These are phyloP conservation scores for Russula lepida DNA, from an alignment of 768 basidiomycete genomes.

Conservation along the genomic window DNA sequence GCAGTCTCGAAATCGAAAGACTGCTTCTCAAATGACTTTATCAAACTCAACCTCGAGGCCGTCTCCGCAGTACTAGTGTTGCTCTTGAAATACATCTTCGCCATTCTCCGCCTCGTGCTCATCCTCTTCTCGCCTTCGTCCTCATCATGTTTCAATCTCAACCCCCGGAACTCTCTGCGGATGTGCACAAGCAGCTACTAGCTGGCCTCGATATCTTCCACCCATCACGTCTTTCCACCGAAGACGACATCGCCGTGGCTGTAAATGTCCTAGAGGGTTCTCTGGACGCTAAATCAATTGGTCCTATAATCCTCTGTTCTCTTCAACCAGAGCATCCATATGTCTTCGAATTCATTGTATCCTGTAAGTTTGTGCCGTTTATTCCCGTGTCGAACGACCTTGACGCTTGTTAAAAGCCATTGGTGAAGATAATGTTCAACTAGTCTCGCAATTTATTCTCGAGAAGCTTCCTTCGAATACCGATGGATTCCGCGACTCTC, in stretches of 20 bases:
- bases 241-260: slow-evolving; percentile 2
- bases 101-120: neutral
- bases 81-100: neutral
- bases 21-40: neutral
- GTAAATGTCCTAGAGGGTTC: slow-evolving; percentile 4
- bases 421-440: neutral
- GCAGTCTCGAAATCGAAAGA: too few species aligned
- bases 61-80: slow-evolving; percentile 6
- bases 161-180: neutral
- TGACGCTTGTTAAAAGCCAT: slow-evolving; percentile 4
- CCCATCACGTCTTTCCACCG: neutral
- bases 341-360: slow-evolving; percentile 11
- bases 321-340: neutral
- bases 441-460: neutral
- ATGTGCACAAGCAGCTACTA: neutral
- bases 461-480: neutral
- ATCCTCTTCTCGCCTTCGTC: neutral
- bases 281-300: slow-evolving; percentile 2
- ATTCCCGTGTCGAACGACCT: neutral
- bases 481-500: neutral
- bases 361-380: neutral
- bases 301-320: neutral
- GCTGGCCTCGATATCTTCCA: slow-evolving; percentile 4
- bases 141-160: neutral
- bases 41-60: neutral